Percentiles rank a stretch among this genome's conserved stretches.
phyloP scores from a whole-genome alignment of 208 protist genomes.

The Herpetomonas tarakana region DNA sequence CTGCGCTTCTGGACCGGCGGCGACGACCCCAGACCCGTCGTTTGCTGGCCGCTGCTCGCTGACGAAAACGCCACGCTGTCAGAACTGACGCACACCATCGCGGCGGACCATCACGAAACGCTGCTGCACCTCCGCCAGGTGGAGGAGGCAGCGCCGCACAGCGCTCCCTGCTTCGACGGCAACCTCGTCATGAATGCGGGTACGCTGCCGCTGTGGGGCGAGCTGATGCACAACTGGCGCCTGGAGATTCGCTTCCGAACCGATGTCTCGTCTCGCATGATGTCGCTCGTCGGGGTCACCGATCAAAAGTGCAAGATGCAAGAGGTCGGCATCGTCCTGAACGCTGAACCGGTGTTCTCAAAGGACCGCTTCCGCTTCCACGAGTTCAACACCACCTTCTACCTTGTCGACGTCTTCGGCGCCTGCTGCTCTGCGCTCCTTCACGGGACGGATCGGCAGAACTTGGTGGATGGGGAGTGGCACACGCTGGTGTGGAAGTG shows the following conservation, averaged over 20 bases:
- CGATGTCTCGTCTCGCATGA: slow-evolving; percentile 57
- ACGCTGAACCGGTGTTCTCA: slow-evolving; percentile 73
- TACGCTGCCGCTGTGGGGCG: slow-evolving; percentile 64
- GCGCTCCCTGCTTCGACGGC: slow-evolving; percentile 74
- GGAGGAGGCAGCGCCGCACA: slow-evolving; percentile 44
- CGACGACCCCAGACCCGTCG: slow-evolving; percentile 35
- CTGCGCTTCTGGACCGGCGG: slow-evolving; percentile 68
- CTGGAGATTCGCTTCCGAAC: slow-evolving; percentile 87
- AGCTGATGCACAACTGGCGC: slow-evolving; percentile 86
- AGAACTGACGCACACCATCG: slow-evolving; percentile 70
- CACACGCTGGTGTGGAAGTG: slow-evolving; percentile 87
- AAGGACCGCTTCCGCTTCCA: slow-evolving; percentile 84
- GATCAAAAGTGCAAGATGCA: slow-evolving; percentile 85
- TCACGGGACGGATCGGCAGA: slow-evolving; percentile 75
- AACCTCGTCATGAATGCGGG: slow-evolving; percentile 78
- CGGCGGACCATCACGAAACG: slow-evolving; percentile 73
- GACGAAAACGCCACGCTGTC: slow-evolving; percentile 41
- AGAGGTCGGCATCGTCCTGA: slow-evolving; percentile 83
- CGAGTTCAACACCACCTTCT: slow-evolving; percentile 81
- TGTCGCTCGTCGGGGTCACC: slow-evolving; percentile 81
- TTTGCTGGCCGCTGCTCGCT: slow-evolving; percentile 75
- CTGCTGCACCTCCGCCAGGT: slow-evolving; percentile 49
- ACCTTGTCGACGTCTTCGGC: slow-evolving; percentile 80
- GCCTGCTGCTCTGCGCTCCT: slow-evolving; percentile 79
- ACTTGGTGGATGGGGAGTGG: slow-evolving; percentile 85